phyloP scores from a whole-genome alignment of 441 rosid genomes.

The Eutrema salsugineum region DNA sequence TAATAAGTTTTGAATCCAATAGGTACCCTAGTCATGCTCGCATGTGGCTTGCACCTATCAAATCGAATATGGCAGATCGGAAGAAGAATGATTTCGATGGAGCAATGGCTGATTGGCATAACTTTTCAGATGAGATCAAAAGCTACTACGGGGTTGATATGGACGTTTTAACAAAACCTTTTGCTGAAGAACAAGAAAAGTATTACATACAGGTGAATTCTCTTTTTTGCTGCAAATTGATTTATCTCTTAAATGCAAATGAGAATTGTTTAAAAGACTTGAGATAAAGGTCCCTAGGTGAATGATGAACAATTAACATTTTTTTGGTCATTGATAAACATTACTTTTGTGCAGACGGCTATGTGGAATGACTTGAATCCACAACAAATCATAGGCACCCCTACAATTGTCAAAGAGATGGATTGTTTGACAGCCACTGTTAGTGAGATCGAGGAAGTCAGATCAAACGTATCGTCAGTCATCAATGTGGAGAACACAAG shows the following conservation, averaged over 20 bases:
- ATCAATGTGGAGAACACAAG: conserved; percentile 43
- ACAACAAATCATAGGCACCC: conserved; percentile 72
- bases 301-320: background rate
- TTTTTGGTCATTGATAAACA: background rate
- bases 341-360: conserved; percentile 57
- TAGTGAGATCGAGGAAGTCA: conserved; percentile 63
- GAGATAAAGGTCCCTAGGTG: background rate
- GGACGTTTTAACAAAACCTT: conserved; percentile 67
- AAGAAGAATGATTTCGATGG: conserved; percentile 66
- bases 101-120: conserved; percentile 86
- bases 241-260: background rate
- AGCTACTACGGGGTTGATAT: conserved; percentile 80
- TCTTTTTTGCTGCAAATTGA: background rate
- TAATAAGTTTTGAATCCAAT: conserved; percentile 19
- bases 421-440: conserved; percentile 85
- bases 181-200: conserved; percentile 80
- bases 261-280: background rate
- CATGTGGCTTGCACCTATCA: conserved; percentile 93
- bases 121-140: conserved; percentile 65
- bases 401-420: conserved; percentile 71
- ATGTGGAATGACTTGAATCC: conserved; percentile 96
- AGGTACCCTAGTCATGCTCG: conserved; percentile 99
- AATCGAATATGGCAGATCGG: conserved; percentile 66
- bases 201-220: conserved; percentile 67
- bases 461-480: conserved; percentile 54